Conservation (phyloP, 495 filamentous ascomycete genomes). For the Emericellopsis terricola region DNA sequence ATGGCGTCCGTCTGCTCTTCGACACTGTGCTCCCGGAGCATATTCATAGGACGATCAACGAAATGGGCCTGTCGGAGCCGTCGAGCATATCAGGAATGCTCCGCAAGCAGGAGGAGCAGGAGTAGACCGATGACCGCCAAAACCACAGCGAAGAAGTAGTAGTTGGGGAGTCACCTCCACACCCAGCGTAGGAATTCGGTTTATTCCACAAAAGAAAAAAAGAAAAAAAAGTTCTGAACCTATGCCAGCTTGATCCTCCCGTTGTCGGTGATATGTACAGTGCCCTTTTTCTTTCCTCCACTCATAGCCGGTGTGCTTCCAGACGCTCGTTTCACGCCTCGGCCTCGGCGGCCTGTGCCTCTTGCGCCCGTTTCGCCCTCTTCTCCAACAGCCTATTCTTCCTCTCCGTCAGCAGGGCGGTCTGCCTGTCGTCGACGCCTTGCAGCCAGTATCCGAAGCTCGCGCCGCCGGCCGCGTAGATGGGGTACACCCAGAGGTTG, state of each 20-base stretch:
- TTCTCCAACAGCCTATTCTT: constrained; percentile 72
- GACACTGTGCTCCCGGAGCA: constrained; percentile 88
- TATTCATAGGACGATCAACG: constrained; percentile 76
- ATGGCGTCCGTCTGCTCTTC: constrained; percentile 73
- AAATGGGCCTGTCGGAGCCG: constrained; percentile 74
- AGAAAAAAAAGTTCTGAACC: background rate
- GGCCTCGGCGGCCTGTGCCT: constrained; percentile 11
- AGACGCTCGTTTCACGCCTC: background rate
- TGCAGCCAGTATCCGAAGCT: constrained; percentile 94
- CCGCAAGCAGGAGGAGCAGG: constrained; percentile 25
- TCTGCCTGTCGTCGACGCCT: constrained; percentile 66
- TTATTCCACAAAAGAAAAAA: too few relatives aligned
- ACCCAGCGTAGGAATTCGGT: too few relatives aligned
- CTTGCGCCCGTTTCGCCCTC: constrained; percentile 55
- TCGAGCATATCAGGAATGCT: constrained; percentile 51
- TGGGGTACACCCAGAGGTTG: constrained; percentile 76
- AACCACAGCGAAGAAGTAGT: background rate
- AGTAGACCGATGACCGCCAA: background rate
- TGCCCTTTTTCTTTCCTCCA: too few relatives aligned
- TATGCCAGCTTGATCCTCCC: background rate
- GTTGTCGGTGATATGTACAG: too few relatives aligned
- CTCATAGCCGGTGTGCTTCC: too few relatives aligned
- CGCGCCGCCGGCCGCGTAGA: constrained; percentile 69
- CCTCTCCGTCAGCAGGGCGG: constrained; percentile 54
- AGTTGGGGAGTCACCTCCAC: background rate